Conservation (phyloP, 1,284 basidiomycete species). For the Cutaneotrichosporon curvatum region DNA sequence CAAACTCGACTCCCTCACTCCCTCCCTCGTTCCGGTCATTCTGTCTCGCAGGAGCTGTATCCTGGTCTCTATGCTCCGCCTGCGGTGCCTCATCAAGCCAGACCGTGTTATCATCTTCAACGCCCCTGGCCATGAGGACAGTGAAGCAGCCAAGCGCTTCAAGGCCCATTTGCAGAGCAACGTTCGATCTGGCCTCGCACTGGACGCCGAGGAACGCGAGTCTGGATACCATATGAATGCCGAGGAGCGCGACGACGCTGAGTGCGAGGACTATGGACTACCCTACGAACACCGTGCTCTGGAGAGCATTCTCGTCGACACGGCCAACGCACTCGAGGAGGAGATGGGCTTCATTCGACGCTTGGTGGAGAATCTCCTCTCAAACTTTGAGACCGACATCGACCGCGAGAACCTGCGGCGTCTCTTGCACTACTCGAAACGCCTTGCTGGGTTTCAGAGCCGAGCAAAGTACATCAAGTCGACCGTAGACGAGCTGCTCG, state of each 20-base stretch:
- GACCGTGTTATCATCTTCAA: conserved; percentile 90
- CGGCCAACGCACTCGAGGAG: conserved; percentile 80
- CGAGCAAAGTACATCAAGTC: conserved; percentile 82
- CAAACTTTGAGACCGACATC: conserved; percentile 86
- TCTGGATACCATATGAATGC: neutral
- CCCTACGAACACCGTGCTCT: conserved; percentile 89
- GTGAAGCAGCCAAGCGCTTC: conserved; percentile 74
- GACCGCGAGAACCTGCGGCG: conserved; percentile 86
- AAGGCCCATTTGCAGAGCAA: conserved; percentile 77
- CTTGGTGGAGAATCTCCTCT: conserved; percentile 77
- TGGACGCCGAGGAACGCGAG: neutral
- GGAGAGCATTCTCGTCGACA: conserved; percentile 81
- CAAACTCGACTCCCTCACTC: conserved; percentile 78
- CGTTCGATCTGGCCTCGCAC: conserved; percentile 26
- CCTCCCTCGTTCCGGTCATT: conserved; percentile 83
- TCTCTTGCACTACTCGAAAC: conserved; percentile 78
- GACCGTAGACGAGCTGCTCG: conserved; percentile 79
- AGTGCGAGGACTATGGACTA: conserved; percentile 39
- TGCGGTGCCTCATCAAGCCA: conserved; percentile 87
- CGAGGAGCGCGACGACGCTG: conserved; percentile 13
- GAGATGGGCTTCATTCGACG: conserved; percentile 84
- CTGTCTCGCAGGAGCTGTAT: conserved; percentile 81
- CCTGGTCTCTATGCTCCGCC: conserved; percentile 88
- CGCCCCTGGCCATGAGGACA: conserved; percentile 75
- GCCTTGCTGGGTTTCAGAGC: conserved; percentile 78